Evolutionary conservation across 1,284 basidiomycete genomes (phyloP).

Genomic region (Cryptococcus sp.): DNA sequence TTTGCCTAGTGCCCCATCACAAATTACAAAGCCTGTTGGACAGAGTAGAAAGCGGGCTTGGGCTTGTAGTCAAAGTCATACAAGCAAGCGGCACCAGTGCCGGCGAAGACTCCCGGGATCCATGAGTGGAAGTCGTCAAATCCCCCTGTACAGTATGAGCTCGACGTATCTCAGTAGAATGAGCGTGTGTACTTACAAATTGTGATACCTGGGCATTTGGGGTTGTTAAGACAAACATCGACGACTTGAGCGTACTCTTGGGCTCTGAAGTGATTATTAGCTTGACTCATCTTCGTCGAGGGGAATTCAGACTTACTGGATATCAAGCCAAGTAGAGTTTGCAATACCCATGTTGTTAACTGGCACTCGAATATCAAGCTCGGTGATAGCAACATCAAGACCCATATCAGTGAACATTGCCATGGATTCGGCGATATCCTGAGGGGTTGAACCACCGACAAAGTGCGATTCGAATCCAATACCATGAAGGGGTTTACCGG

Average conservation of each 20-base stretch:
- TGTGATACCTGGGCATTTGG: constrained; percentile 31
- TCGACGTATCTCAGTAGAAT: background rate
- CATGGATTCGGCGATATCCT: constrained; percentile 24
- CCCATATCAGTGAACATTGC: constrained; percentile 31
- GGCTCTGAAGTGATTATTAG: constrained; percentile 10
- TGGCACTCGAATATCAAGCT: constrained; percentile 32
- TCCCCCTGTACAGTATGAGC: constrained; percentile 8
- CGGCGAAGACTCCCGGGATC: constrained; percentile 35
- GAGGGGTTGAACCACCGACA: constrained; percentile 24
- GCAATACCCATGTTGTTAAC: constrained; percentile 21
- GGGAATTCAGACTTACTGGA: constrained; percentile 12
- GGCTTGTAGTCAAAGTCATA: constrained; percentile 32
- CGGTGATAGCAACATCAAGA: constrained; percentile 37
- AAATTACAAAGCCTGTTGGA: constrained; percentile 14
- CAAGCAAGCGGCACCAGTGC: constrained; percentile 26
- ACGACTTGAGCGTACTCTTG: constrained; percentile 25
- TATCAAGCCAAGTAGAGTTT: constrained; percentile 19
- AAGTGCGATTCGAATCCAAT: constrained; percentile 37
- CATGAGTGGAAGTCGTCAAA: constrained; percentile 28
- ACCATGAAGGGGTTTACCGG: constrained; percentile 25
- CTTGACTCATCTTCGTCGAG: background rate
- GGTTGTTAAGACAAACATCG: constrained; percentile 27
- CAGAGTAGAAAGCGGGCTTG: constrained; percentile 31
- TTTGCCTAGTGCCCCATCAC: too few relatives aligned
- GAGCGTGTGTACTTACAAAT: constrained; percentile 17